A percentile compares a stretch with the other conserved stretches of the same genome.
Conservation (phyloP, 1,139 yeast species). For the Geotrichum armillariae region DNA sequence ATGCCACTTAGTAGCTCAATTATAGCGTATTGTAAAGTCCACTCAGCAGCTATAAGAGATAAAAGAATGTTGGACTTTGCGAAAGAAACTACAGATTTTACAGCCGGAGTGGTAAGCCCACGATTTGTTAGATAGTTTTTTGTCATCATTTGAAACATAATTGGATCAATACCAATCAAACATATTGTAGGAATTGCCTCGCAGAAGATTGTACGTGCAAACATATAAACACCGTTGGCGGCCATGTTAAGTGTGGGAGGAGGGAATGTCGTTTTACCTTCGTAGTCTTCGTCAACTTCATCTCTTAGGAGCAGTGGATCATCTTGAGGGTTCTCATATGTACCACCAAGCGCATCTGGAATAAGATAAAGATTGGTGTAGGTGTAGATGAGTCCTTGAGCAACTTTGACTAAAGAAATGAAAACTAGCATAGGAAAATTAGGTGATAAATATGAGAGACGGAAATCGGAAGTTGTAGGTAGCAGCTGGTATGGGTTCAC, state of each 20-base stretch:
- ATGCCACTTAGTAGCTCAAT: not conserved
- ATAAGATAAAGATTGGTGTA: too few relatives aligned
- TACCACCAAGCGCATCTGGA: too few relatives aligned
- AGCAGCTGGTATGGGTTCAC: not conserved
- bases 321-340: too few relatives aligned
- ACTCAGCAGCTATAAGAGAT: not conserved
- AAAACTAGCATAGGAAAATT: too few relatives aligned
- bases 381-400: too few relatives aligned
- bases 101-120: not conserved
- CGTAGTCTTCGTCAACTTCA: not conserved
- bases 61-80: not conserved
- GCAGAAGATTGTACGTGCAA: not conserved
- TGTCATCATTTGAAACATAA: not conserved
- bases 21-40: constrained; percentile 1
- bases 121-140: not conserved
- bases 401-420: too few relatives aligned
- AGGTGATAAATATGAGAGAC: too few relatives aligned
- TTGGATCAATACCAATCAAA: not conserved
- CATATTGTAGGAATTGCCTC: not conserved
- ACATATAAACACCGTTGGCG: not conserved
- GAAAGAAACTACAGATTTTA: not conserved
- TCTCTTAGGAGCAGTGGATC: too few relatives aligned
- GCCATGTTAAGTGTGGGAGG: constrained; percentile 1
- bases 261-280: not conserved
- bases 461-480: too few relatives aligned